A percentile compares a stretch with the other conserved stretches of the same genome.
Evolutionary conservation across 805 yeast genomes (phyloP).

Genomic region (Wickerhamomyces bisporus): DNA sequence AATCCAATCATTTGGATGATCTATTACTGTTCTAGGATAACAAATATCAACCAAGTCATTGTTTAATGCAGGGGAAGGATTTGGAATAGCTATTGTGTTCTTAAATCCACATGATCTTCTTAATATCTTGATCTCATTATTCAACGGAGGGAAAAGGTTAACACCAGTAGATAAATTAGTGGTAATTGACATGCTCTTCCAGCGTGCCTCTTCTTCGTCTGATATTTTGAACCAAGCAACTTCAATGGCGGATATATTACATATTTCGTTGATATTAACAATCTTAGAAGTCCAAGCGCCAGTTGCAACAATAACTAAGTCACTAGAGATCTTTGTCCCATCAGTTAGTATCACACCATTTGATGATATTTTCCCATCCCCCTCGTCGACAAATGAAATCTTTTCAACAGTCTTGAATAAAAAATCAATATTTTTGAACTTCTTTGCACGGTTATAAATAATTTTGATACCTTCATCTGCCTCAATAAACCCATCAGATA

Average conservation of each 20-base stretch:
- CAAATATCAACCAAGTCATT: conserved; percentile 4
- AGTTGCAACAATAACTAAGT: conserved; percentile 12
- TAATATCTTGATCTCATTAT: conserved; percentile 11
- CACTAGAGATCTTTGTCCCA: conserved; percentile 3
- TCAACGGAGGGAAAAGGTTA: conserved; percentile 15
- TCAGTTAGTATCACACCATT: conserved; percentile 9
- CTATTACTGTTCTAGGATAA: conserved; percentile 10
- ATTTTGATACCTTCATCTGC: conserved; percentile 9
- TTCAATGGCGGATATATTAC: conserved; percentile 11
- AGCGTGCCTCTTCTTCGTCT: conserved; percentile 7
- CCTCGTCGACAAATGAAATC: conserved; percentile 2
- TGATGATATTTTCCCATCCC: conserved; percentile 4
- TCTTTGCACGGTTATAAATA: conserved; percentile 12
- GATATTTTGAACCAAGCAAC: conserved; percentile 14
- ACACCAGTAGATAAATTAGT: conserved; percentile 14
- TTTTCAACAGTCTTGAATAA: conserved; percentile 11
- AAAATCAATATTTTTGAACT: conserved; percentile 2
- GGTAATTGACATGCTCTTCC: conserved; percentile 12
- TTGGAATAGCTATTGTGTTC: conserved; percentile 4
- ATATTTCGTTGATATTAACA: conserved; percentile 9
- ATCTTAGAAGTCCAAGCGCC: conserved; percentile 17
- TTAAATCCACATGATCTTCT: conserved; percentile 13
- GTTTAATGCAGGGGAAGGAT: conserved; percentile 1
- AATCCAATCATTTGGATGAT: conserved; percentile 14
- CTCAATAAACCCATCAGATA: conserved; percentile 11